Percentiles rank a stretch among this genome's conserved stretches.
Conservation (phyloP, 768 basidiomycete species). For the Tephrocybe sp. region DNA sequence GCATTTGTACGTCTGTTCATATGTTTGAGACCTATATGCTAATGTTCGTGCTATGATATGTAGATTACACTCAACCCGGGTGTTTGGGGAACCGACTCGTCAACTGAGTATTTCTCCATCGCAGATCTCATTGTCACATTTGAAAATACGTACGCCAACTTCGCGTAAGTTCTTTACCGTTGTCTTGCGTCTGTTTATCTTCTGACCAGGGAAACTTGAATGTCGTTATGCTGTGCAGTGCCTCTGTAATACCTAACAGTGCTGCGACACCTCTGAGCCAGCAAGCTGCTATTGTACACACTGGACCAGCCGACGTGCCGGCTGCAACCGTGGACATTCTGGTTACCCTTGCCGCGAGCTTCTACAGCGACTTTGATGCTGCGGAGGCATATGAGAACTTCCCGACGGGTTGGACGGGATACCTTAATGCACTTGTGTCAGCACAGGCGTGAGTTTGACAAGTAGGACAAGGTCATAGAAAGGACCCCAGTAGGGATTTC, state of each 20-base stretch:
- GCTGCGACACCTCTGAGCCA: constrained; percentile 18
- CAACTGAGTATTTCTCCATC: constrained; percentile 23
- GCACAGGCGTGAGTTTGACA: constrained; percentile 7
- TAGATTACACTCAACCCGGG: constrained; percentile 30
- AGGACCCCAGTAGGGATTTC: too few relatives aligned
- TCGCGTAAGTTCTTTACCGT: constrained; percentile 19
- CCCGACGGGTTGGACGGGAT: constrained; percentile 9
- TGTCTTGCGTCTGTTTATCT: neutral
- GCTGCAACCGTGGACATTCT: constrained; percentile 21
- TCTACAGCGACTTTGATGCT: constrained; percentile 25
- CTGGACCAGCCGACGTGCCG: constrained; percentile 24
- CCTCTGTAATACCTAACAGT: constrained; percentile 19
- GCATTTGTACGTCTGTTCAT: constrained; percentile 13
- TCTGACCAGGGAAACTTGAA: neutral
- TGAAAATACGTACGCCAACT: constrained; percentile 25
- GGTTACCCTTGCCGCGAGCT: constrained; percentile 24
- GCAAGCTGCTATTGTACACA: constrained; percentile 30
- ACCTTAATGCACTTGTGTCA: constrained; percentile 6
- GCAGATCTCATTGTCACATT: constrained; percentile 27
- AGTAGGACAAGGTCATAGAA: neutral
- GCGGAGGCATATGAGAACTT: constrained; percentile 11
- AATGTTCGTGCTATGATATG: neutral
- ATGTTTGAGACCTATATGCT: neutral
- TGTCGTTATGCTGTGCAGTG: constrained; percentile 10
- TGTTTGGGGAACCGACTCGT: constrained; percentile 4